phyloP scores from a whole-genome alignment of 1,139 yeast genomes.

The Hansenula sp. region DNA sequence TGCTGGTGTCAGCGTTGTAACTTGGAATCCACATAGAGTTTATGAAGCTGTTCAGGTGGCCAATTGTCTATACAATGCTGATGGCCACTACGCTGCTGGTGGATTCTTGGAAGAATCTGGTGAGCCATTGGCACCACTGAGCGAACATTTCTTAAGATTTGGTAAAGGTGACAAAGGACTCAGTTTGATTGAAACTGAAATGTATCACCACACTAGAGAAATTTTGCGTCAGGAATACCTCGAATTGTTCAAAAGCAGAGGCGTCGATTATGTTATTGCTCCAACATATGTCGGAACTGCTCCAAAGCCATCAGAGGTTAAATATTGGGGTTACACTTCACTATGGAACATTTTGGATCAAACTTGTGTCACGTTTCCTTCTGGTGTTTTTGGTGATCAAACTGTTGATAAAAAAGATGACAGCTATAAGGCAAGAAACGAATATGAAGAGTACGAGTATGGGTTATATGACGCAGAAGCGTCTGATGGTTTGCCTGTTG shows the following conservation, averaged over 20 bases:
- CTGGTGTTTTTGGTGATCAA: constrained; percentile 54
- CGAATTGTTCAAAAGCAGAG: constrained; percentile 46
- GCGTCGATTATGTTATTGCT: constrained; percentile 63
- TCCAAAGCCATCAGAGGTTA: constrained; percentile 59
- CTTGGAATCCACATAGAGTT: constrained; percentile 50
- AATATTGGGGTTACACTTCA: constrained; percentile 75
- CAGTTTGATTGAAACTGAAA: constrained; percentile 43
- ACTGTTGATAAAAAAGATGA: constrained; percentile 24
- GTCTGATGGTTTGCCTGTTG: constrained; percentile 48
- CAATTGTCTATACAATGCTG: constrained; percentile 37
- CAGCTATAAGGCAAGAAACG: constrained; percentile 22
- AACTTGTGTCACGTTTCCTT: constrained; percentile 59
- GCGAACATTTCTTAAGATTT: constrained; percentile 54
- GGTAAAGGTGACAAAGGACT: constrained; percentile 51
- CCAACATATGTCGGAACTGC: constrained; percentile 75
- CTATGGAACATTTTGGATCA: constrained; percentile 63
- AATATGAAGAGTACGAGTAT: constrained; percentile 23
- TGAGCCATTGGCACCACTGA: constrained; percentile 58
- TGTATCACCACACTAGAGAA: constrained; percentile 49
- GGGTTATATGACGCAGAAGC: constrained; percentile 31
- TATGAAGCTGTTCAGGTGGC: constrained; percentile 50
- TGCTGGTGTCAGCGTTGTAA: constrained; percentile 42
- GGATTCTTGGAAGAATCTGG: constrained; percentile 54
- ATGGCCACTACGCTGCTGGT: constrained; percentile 56
- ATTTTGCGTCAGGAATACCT: constrained; percentile 50